These are phyloP conservation scores for Avena atlantica DNA, from an alignment of 176 grass and related monocot species.

Conservation along the genomic window DNA sequence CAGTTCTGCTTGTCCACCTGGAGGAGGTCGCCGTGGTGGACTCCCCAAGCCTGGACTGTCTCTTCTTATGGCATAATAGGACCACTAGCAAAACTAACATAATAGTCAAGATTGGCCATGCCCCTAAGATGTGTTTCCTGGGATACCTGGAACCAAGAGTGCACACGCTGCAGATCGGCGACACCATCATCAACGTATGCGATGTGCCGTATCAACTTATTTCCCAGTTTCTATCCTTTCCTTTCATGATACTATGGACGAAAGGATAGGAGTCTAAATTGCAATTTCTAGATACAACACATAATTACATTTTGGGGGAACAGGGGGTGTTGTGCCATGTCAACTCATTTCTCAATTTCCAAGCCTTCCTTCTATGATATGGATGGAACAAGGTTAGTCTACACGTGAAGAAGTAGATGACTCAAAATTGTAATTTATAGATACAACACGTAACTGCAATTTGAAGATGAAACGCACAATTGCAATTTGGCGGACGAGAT, in stretches of 20 bases:
- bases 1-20: conserved; percentile 1
- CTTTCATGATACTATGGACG: background rate
- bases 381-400: background rate
- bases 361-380: background rate
- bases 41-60: conserved; percentile 5
- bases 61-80: background rate
- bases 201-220: background rate
- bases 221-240: background rate
- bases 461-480: background rate
- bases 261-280: too few species aligned
- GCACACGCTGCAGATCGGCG: conserved; percentile 10
- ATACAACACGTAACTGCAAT: background rate
- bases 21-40: conserved; percentile 25
- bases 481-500: background rate
- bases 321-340: background rate
- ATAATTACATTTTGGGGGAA: too few species aligned
- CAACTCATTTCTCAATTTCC: conserved; percentile 1
- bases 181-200: background rate
- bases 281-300: too few species aligned
- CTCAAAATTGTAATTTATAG: background rate
- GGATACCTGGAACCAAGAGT: conserved; percentile 20
- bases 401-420: background rate
- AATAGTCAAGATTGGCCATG: conserved; percentile 1
- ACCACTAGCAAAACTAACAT: background rate
- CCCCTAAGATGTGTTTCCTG: conserved; percentile 15